phyloP scores from a whole-genome alignment of 2,329 filamentous ascomycete species.

The Calonectria naviculata region DNA sequence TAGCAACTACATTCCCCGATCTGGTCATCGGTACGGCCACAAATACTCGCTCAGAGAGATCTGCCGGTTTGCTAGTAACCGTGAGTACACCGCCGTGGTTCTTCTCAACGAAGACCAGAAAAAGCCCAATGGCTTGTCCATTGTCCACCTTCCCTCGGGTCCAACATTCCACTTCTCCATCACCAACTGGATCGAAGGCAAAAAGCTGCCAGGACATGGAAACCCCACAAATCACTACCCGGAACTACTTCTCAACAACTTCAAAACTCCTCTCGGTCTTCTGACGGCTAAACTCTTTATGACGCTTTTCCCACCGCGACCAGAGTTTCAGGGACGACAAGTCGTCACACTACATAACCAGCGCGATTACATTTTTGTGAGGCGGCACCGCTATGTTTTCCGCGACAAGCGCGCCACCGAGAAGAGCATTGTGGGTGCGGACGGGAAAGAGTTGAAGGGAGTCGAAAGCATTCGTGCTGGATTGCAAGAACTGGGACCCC shows the following conservation, averaged over 20 bases:
- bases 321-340: conserved; percentile 87
- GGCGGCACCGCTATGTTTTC: conserved; percentile 92
- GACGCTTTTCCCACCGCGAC: conserved; percentile 72
- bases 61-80: conserved; percentile 82
- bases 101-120: conserved; percentile 93
- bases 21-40: conserved; percentile 84
- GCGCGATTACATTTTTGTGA: conserved; percentile 94
- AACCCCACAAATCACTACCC: conserved; percentile 92
- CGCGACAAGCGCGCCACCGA: conserved; percentile 88
- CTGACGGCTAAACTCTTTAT: conserved; percentile 86
- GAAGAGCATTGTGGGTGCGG: conserved; percentile 83
- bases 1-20: conserved; percentile 86
- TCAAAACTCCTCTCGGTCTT: conserved; percentile 90
- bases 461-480: conserved; percentile 88
- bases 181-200: conserved; percentile 90
- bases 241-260: conserved; percentile 92
- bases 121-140: conserved; percentile 81
- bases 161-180: conserved; percentile 95
- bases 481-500: conserved; percentile 88
- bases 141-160: conserved; percentile 85
- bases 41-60: conserved; percentile 96
- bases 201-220: conserved; percentile 87
- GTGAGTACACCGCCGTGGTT: conserved; percentile 85
- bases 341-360: conserved; percentile 95
- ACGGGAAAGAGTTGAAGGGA: conserved; percentile 86